phyloP scores from a whole-genome alignment of 176 grass and related monocot genomes.

The Hsuehochloa calcarea region DNA sequence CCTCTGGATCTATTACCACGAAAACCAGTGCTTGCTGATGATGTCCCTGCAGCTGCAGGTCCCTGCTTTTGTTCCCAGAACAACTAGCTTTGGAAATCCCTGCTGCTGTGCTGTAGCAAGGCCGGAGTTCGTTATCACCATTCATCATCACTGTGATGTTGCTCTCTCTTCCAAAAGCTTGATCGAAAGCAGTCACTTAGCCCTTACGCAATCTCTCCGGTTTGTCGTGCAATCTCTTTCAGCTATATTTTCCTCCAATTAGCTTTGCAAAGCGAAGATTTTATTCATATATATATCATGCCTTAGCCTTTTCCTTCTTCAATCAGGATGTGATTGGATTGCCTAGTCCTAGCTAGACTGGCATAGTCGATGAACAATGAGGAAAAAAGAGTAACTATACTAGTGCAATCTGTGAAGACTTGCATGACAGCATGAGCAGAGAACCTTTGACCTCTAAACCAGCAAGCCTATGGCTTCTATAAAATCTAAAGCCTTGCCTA shows the following conservation, averaged over 20 bases:
- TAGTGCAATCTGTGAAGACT: conserved; percentile 18
- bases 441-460: conserved; percentile 18
- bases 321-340: background rate
- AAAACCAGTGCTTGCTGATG: conserved; percentile 15
- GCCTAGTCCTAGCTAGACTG: background rate
- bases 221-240: conserved; percentile 55
- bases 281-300: background rate
- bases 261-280: conserved; percentile 29
- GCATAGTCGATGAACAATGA: background rate
- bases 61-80: conserved; percentile 32
- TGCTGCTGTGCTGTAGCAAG: conserved; percentile 11
- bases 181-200: conserved; percentile 57
- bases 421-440: background rate
- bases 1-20: background rate
- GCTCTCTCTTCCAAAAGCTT: conserved; percentile 36
- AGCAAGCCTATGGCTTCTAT: background rate
- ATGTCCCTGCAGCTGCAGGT: background rate
- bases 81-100: background rate
- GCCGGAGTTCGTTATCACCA: conserved; percentile 30
- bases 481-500: background rate
- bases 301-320: conserved; percentile 29
- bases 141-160: conserved; percentile 23
- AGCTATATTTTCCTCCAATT: conserved; percentile 39
- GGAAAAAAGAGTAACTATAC: background rate
- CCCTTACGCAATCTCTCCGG: conserved; percentile 54